Conservation (phyloP, 257 asterid species). For the Penstemon barbatus region DNA sequence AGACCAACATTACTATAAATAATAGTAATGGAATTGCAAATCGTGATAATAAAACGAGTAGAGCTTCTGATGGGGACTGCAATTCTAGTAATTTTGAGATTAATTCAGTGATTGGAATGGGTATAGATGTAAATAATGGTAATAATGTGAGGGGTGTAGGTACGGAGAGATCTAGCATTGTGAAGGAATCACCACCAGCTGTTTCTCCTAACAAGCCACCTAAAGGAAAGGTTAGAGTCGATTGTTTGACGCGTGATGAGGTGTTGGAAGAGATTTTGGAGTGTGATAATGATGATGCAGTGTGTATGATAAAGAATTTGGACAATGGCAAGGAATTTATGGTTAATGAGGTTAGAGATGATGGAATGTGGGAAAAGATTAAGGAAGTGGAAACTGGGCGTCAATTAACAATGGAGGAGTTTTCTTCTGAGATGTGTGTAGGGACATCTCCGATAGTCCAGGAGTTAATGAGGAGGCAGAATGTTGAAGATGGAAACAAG, state of each 20-base stretch:
- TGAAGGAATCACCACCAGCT: slow-evolving; percentile 27
- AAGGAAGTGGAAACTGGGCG: slow-evolving; percentile 93
- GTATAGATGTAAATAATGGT: slow-evolving; percentile 27
- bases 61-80: slow-evolving; percentile 49
- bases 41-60: slow-evolving; percentile 21
- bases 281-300: slow-evolving; percentile 35
- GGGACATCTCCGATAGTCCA: slow-evolving; percentile 98
- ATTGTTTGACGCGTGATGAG: slow-evolving; percentile 22
- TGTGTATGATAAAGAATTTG: slow-evolving; percentile 84
- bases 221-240: slow-evolving; percentile 35
- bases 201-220: slow-evolving; percentile 50
- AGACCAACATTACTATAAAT: background rate
- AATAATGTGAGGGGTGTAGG: slow-evolving; percentile 20
- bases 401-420: slow-evolving; percentile 95
- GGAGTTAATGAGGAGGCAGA: slow-evolving; percentile 94
- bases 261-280: slow-evolving; percentile 32
- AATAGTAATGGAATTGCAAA: background rate
- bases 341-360: slow-evolving; percentile 89
- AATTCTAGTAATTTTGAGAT: slow-evolving; percentile 22
- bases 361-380: slow-evolving; percentile 88
- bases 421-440: slow-evolving; percentile 74
- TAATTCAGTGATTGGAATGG: slow-evolving; percentile 22
- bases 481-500: slow-evolving; percentile 71
- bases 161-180: slow-evolving; percentile 32
- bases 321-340: slow-evolving; percentile 95